These are phyloP conservation scores for Dioscorea alata DNA, from an alignment of 106 monocot genomes.

Conservation along the genomic window DNA sequence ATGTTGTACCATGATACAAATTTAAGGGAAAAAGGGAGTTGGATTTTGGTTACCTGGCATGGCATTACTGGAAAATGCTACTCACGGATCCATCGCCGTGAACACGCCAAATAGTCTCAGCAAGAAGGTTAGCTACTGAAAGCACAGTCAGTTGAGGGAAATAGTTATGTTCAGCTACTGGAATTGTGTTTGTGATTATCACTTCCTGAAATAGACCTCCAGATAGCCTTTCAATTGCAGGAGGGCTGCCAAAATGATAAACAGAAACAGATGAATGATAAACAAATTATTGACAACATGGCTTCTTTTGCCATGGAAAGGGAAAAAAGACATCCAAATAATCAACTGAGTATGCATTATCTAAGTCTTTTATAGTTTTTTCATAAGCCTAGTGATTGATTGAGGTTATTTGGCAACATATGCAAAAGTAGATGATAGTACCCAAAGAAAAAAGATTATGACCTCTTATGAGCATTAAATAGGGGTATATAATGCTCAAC, in stretches of 20 bases:
- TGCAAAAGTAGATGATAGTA: too few relatives aligned
- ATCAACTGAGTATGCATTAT: not conserved
- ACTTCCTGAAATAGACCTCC: constrained; percentile 58
- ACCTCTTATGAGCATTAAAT: too few relatives aligned
- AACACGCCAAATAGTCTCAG: constrained; percentile 57
- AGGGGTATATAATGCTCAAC: too few relatives aligned
- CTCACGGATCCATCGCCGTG: constrained; percentile 53
- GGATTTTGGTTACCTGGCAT: not conserved
- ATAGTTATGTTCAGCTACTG: constrained; percentile 35
- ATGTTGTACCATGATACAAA: too few relatives aligned
- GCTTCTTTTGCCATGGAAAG: not conserved
- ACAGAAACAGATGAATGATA: not conserved
- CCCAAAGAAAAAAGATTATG: too few relatives aligned
- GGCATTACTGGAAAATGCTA: constrained; percentile 48
- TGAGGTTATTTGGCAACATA: too few relatives aligned
- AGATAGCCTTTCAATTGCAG: constrained; percentile 52
- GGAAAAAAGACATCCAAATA: not conserved
- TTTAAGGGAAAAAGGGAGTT: not conserved
- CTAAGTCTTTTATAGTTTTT: not conserved
- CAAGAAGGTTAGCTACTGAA: constrained; percentile 54
- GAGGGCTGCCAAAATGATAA: constrained; percentile 28
- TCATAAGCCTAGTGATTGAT: not conserved
- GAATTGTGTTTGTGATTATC: constrained; percentile 58
- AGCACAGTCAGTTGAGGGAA: constrained; percentile 51
- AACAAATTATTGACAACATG: not conserved